A percentile compares a stretch with the other conserved stretches of the same genome.
phyloP scores from a whole-genome alignment of 176 grass and related monocot species.

The Triticum timopheevii region DNA sequence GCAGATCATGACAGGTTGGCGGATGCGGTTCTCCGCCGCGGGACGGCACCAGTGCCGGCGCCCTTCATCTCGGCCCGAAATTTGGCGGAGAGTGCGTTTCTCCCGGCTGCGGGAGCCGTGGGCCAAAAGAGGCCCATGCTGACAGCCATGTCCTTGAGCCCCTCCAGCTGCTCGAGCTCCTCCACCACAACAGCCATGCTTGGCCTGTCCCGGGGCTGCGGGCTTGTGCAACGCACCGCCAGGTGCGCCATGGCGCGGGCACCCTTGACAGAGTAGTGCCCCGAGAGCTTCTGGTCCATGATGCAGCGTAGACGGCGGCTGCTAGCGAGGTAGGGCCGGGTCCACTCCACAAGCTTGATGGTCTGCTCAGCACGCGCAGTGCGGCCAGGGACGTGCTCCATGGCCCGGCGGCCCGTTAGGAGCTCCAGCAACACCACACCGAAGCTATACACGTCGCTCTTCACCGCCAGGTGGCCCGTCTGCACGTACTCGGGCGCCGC shows the following conservation, averaged over 20 bases:
- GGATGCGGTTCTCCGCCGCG: too few species aligned
- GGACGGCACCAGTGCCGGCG: neutral
- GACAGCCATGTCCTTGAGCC: constrained; percentile 85
- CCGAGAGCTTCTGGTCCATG: constrained; percentile 56
- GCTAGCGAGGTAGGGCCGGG: constrained; percentile 54
- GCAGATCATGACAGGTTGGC: too few species aligned
- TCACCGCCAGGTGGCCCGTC: constrained; percentile 74
- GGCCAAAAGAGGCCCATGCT: constrained; percentile 43
- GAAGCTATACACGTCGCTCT: constrained; percentile 89
- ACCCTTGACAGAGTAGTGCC: constrained; percentile 75
- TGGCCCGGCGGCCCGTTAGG: constrained; percentile 69
- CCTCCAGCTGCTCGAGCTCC: constrained; percentile 45
- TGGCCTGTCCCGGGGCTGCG: constrained; percentile 59
- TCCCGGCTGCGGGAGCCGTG: constrained; percentile 32
- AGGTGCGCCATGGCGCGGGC: constrained; percentile 59
- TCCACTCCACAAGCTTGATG: constrained; percentile 82
- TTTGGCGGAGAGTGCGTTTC: constrained; percentile 78
- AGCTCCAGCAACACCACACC: constrained; percentile 87
- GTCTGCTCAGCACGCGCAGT: constrained; percentile 30
- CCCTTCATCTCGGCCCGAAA: constrained; percentile 47
- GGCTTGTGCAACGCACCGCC: constrained; percentile 57
- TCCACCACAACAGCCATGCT: constrained; percentile 57
- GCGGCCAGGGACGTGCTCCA: constrained; percentile 56
- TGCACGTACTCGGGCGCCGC: constrained; percentile 86
- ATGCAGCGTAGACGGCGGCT: constrained; percentile 69